Conservation (phyloP, 805 yeast species). For the Wickerhamomyces canadensis region DNA sequence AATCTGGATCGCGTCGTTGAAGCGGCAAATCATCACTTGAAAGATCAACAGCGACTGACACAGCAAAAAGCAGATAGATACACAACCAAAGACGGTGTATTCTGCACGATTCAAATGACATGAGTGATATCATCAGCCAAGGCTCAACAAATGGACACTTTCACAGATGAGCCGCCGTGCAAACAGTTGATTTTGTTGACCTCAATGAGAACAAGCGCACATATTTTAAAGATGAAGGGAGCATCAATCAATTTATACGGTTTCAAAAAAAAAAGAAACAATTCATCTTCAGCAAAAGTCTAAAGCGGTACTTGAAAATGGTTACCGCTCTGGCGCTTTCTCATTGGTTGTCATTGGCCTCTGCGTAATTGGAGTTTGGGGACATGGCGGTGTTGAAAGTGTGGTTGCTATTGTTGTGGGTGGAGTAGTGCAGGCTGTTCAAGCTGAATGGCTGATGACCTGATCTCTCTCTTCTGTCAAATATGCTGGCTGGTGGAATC, state of each 20-base stretch:
- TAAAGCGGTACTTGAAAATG: no score
- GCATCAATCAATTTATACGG: no score
- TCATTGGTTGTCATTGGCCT: background rate
- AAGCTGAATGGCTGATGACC: slow-evolving; percentile 14
- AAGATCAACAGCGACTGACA: background rate
- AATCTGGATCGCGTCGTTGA: slow-evolving; percentile 8
- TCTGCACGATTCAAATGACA: background rate
- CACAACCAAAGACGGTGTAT: background rate
- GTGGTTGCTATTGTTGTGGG: slow-evolving; percentile 15
- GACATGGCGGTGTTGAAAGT: slow-evolving; percentile 14
- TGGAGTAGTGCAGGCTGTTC: slow-evolving; percentile 13
- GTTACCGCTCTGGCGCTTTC: no score
- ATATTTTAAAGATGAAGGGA: no score
- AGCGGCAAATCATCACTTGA: slow-evolving; percentile 1
- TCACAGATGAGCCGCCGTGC: no score
- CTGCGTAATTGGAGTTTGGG: slow-evolving; percentile 1
- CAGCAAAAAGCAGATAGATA: background rate
- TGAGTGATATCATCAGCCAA: no score
- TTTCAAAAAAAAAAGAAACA: no score
- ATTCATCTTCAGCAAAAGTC: no score
- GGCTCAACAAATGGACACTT: no score
- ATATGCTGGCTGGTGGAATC: slow-evolving; percentile 67
- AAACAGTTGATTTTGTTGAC: no score
- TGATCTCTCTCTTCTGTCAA: slow-evolving; percentile 35
- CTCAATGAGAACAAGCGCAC: no score